Evolutionary conservation across 805 yeast species (phyloP).

Genomic region (Blastobotrys muscicola): DNA sequence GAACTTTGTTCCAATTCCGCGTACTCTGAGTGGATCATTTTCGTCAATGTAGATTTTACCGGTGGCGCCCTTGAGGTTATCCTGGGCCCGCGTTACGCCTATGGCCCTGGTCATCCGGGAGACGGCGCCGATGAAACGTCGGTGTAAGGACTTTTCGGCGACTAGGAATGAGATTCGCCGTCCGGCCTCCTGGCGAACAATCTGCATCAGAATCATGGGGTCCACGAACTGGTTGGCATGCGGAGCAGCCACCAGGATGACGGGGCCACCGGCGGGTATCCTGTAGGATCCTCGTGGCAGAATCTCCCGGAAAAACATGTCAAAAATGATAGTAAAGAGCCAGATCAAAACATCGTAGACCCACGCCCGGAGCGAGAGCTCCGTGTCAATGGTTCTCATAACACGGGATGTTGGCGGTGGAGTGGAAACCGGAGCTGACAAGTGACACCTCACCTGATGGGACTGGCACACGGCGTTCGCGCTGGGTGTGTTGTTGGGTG

Average conservation of each 20-base stretch:
- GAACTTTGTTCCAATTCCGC: slow-evolving; percentile 63
- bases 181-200: slow-evolving; percentile 55
- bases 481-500: too few relatives aligned
- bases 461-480: too few relatives aligned
- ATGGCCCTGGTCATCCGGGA: slow-evolving; percentile 72
- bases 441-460: too few relatives aligned
- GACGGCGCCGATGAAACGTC: slow-evolving; percentile 60
- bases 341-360: slow-evolving; percentile 30
- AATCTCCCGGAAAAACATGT: slow-evolving; percentile 80
- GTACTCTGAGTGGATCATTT: slow-evolving; percentile 43
- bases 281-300: slow-evolving; percentile 79
- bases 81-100: slow-evolving; percentile 91
- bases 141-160: slow-evolving; percentile 69
- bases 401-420: not conserved
- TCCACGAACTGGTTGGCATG: slow-evolving; percentile 94
- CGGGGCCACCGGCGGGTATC: slow-evolving; percentile 65
- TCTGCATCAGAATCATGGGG: slow-evolving; percentile 75
- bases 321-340: slow-evolving; percentile 36
- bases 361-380: slow-evolving; percentile 11
- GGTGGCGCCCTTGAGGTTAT: slow-evolving; percentile 53
- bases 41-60: slow-evolving; percentile 56
- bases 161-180: slow-evolving; percentile 72
- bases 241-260: slow-evolving; percentile 91
- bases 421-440: not conserved
- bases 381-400: slow-evolving; percentile 2